phyloP scores from a whole-genome alignment of 208 protist genomes.

The Kentomonas sorsogonicus region DNA sequence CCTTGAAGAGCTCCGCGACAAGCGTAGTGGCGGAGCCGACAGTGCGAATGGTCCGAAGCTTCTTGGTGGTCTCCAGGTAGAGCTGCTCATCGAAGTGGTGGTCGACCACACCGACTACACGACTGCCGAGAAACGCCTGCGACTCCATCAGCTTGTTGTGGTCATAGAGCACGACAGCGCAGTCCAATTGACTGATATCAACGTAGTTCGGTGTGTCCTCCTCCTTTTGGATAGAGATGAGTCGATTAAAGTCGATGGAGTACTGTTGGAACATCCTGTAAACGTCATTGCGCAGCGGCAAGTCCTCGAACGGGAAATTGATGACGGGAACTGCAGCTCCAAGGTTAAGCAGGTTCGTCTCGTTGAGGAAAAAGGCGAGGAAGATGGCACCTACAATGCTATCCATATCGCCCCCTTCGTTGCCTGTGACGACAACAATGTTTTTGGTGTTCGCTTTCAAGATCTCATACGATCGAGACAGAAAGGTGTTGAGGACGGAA shows the following conservation, averaged over 20 bases:
- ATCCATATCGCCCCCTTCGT: conserved; percentile 87
- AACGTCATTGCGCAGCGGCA: conserved; percentile 73
- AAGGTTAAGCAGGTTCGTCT: conserved; percentile 16
- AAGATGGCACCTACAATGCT: conserved; percentile 82
- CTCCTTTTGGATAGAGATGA: conserved; percentile 39
- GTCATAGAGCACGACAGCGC: conserved; percentile 69
- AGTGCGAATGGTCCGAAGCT: conserved; percentile 39
- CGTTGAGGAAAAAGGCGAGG: conserved; percentile 62
- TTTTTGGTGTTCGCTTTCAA: conserved; percentile 14
- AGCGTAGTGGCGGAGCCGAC: conserved; percentile 80
- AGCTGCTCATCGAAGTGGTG: conserved; percentile 79
- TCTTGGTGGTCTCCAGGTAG: conserved; percentile 25
- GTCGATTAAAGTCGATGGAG: conserved; percentile 26
- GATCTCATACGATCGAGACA: conserved; percentile 26
- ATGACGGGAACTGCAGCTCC: conserved; percentile 52
- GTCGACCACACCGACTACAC: conserved; percentile 70
- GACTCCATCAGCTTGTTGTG: conserved; percentile 67
- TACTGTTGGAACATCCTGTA: conserved; percentile 41
- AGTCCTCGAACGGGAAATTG: conserved; percentile 72
- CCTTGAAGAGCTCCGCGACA: conserved; percentile 51
- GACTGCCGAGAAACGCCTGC: conserved; percentile 25
- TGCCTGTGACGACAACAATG: conserved; percentile 64
- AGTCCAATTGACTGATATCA: conserved; percentile 22
- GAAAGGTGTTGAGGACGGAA: conserved; percentile 58
- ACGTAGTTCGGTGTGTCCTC: conserved; percentile 17